Evolutionary conservation across 257 asterid genomes (phyloP), one percentile per base, ranked within the genome.

Genomic region (Gardenia jasminoides): DNA sequence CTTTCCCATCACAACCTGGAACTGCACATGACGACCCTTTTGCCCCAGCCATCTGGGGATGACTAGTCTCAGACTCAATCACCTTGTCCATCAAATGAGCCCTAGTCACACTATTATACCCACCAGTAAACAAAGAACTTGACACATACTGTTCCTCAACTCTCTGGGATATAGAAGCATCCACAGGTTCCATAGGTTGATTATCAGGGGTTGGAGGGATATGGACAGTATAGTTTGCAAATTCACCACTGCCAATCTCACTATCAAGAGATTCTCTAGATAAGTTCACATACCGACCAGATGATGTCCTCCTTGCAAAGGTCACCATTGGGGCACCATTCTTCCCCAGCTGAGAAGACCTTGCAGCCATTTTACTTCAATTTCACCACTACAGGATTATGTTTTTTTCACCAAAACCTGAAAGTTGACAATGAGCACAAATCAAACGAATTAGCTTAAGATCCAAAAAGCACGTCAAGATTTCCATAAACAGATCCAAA

Each of bases 41-140:
- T 43, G 88, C 85, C 44, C 98, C 98, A 46, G 96, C 97, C 97
- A 92, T 92, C 84, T 94, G 98, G 4, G 98, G 98, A 84, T 93
- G 98, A 78, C 77, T 91, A 46, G 93, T 82, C 78, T 90, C 97
- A 0, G 98, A 91, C 31, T 94, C 99, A 11, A 90, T 94, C 84
- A 94, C 99, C 88, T 94, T 94, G 80, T 94, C 98, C 99, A 94
- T 94, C 82, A 93, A 79, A 82, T 94, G 99, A 65, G 99, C 98
- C 24, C 97, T 92, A 8, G 99, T 94, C 3, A 88, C 92, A 41
- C 93, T 89, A 80, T 94, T 91, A 68, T 79, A 93, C 5, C 99
- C 99, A 41, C 99, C 99, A 0, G 95, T 94, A 67, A 94, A 94
- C 83, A 94, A 71, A 48, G 98, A 94, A 80, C 85, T 94, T 0